Base-by-base conservation (phyloP, 306 rosid species). In the Hippophae gyantsensis region DNA sequence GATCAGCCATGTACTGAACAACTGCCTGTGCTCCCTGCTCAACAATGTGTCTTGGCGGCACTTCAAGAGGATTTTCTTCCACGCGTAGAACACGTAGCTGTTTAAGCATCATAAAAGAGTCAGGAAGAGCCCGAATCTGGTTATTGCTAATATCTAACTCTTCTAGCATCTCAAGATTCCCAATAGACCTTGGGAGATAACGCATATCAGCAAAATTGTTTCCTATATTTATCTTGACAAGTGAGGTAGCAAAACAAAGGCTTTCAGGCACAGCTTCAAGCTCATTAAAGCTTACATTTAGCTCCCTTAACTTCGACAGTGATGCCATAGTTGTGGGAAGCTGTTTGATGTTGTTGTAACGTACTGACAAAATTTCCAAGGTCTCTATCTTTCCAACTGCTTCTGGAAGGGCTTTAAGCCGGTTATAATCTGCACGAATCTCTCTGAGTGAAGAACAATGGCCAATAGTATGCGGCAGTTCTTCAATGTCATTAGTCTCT, bases 21-120 rank as follows among this genome's bases (percentile, higher is more conserved):
- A 86, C 97, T 61, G 95, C 97, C 97, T 86, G 95, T 10, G 97
- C 97, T 7, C 97, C 97, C 70, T 68, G 79, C 55, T 79, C 90
- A 54, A 80, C 87, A 59, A 84, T 54, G 10, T 78, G 67, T 80
- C 95, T 84, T 10, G 97, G 97, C 25, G 97, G 97, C 71, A 83
- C 77, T 78, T 89, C 95, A 53, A 89, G 87, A 61, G 97, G 97
- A 76, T 86, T 89, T 78, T 84, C 89, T 62, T 81, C 95, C 9
- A 73, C 90, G 18, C 83, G 81, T 38, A 89, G 85, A 70, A 83
- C 54, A 6, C 87, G 84, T 38, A 89, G 70, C 53, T 57, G 69
- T 8, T 82, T 81, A 49, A 89, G 79, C 94, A 86, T 65, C 66
- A 75, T 72, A 71, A 86, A 86, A 38, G 97, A 80, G 48, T 84